Base-by-base conservation (phyloP, 139 green algal species). In the Chlamydomonas sp. region DNA sequence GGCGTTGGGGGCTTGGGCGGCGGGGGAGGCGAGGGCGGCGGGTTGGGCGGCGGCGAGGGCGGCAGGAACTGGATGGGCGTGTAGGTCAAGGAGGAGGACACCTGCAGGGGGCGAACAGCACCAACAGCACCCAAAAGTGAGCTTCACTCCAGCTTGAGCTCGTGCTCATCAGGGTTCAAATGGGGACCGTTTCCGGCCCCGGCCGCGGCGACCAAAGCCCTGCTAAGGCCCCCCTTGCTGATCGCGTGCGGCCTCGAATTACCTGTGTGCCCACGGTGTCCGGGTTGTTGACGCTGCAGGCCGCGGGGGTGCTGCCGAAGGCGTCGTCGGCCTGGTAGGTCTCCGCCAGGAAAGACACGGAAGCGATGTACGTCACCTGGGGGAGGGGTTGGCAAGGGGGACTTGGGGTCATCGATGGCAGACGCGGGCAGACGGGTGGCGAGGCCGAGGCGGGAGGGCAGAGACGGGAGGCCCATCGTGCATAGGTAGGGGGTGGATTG, bases 31-130 rank as follows among this genome's bases (percentile, higher is more conserved):
- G 8, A 60, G 7, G 79, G 79, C 31, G 79, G 79, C 79, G 63
- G 63, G 12, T 58, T 20, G 63, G 79, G 79, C 31, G 79, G 79
- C 31, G 79, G 79, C 31, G 63, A 60, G 17, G 79, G 79, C 9
- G 79, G 79, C 31, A 49, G 20, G 79, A 84, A 84, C 31, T 71
- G 79, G 63, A 71, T 71, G 31, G 79, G 79, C 31, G 79, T 84
- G 79, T 72, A 84, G 3, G 18, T 4, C 31, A 71, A 2, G 31
- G 59, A 71, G 31, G 16, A 84, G n/a, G 4, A 60, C n/a, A 84
- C 7, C 79, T 84, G 79, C 18, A 14, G 31, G 63, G 63, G 62
- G 31, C 31, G 31, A 49, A 49, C 31, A 49, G 31, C 31, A 49
- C 31, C 31, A 49, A 49, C 31, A 49, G 31, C 31, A 49, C 31